Evolutionary conservation across 352 stramenopile species (phyloP).

Genomic region (Phytophthora podocarpi): DNA sequence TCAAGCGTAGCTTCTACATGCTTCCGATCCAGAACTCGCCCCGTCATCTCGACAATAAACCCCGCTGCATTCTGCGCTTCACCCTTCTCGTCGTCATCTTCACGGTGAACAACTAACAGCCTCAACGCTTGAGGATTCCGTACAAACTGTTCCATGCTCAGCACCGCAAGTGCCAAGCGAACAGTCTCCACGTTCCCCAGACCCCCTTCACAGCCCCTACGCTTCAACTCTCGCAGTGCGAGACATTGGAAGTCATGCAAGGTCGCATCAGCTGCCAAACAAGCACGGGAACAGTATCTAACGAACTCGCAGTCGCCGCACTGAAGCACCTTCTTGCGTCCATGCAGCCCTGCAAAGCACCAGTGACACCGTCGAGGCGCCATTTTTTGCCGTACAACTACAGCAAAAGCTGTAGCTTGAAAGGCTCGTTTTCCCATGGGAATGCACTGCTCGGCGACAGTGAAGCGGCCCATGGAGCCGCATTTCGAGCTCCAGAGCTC

Average conservation of each 20-base stretch:
- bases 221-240: conserved; percentile 32
- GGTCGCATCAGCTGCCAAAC: conserved; percentile 42
- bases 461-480: conserved; percentile 39
- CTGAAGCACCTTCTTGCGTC: conserved; percentile 49
- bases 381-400: conserved; percentile 44
- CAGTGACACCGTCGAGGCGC: conserved; percentile 52
- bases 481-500: conserved; percentile 27
- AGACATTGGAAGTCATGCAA: conserved; percentile 63
- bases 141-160: conserved; percentile 65
- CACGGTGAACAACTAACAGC: conserved; percentile 24
- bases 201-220: neutral
- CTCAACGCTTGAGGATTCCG: conserved; percentile 36
- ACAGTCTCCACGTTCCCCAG: conserved; percentile 47
- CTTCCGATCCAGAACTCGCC: conserved; percentile 6
- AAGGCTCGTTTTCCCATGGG: conserved; percentile 35
- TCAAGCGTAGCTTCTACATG: conserved; percentile 46
- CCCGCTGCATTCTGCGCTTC: conserved; percentile 1
- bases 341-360: conserved; percentile 61
- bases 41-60: conserved; percentile 17
- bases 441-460: conserved; percentile 35
- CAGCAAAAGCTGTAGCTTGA: conserved; percentile 56
- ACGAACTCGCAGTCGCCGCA: conserved; percentile 58
- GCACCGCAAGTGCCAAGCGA: conserved; percentile 52
- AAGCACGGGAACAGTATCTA: conserved; percentile 59
- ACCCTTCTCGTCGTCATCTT: neutral